Base-by-base conservation (phyloP, 352 stramenopile genomes). In the Globisporangium paddicum region DNA sequence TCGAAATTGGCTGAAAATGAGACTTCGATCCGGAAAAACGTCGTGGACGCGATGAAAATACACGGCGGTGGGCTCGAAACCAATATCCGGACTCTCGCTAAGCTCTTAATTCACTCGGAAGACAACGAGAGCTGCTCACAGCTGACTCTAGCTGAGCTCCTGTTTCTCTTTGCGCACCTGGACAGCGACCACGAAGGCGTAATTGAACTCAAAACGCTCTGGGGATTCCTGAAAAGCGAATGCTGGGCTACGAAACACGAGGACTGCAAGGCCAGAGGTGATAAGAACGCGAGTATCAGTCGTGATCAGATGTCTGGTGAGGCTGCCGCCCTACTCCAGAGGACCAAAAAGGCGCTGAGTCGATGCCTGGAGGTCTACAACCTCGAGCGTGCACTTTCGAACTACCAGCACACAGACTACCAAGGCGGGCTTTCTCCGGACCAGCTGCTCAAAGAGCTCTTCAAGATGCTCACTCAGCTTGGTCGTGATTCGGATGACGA, bases 141-240 rank as follows among this genome's bases (percentile, higher is more conserved):
- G 11, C 37, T 86, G 1, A 64, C 40, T 0, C 37, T 56, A n/a
- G 37, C 57, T 10, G 67, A 74, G 48, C 47, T 77, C 28, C 46
- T 87, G n/a, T 84, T 71, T 44, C 42, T 86, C 9, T 69, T 85
- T 35, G 64, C 53, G 7, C 35, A 60, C 16, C 16, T 72, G 1
- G 68, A 76, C 35, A 56, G 58, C 5, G 51, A 51, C n/a, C 51
- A 66, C 11, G 52, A 68, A 5, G 68, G 67, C 21, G 18, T 30
- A 16, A 26, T 83, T 2, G 28, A 68, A 25, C 55, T 65, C 1
- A 67, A 68, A 42, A 35, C 41, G 21, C 63, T 87, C 0, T 69
- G 67, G 42, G 62, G 57, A 0, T 69, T 77, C 6, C 51, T 87
- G 16, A 47, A 45, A 1, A 18, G 5, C 13, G 58, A 55, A 2